These are phyloP conservation scores for Schizochytrium sp. DNA, from an alignment of 108 stramenopile genomes.

Conservation along the genomic window DNA sequence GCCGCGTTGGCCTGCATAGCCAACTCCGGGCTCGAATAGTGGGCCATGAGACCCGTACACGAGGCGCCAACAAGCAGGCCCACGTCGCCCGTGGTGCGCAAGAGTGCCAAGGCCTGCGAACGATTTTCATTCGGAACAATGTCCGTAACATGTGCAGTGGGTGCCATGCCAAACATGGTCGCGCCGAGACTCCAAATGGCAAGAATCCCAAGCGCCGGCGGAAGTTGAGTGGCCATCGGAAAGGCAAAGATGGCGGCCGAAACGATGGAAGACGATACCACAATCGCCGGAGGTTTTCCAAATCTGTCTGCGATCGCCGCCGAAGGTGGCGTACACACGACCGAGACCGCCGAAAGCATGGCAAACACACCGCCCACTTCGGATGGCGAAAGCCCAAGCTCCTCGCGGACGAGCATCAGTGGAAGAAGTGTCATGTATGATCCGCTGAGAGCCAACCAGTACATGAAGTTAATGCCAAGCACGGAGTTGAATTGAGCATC, in stretches of 20 bases:
- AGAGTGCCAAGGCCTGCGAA: not conserved
- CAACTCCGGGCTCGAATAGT: not conserved
- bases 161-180: constrained; percentile 11
- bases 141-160: constrained; percentile 17
- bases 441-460: constrained; percentile 68
- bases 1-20: not conserved
- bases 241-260: not conserved
- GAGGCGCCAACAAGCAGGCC: constrained; percentile 6
- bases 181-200: not conserved
- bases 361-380: constrained; percentile 16
- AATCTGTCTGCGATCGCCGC: constrained; percentile 4
- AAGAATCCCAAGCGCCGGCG: not conserved
- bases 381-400: not conserved
- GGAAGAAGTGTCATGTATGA: constrained; percentile 75
- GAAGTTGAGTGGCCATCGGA: not conserved
- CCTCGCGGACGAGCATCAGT: constrained; percentile 58
- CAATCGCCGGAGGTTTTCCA: not conserved
- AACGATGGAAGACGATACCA: not conserved
- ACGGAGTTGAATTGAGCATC: constrained; percentile 16
- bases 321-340: not conserved
- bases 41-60: not conserved
- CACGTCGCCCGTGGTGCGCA: constrained; percentile 21
- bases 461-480: constrained; percentile 72
- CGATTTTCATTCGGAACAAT: not conserved
- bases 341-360: not conserved